Percentiles rank a stretch among this genome's conserved stretches.
Evolutionary conservation across 2,329 filamentous ascomycete genomes (phyloP).

Genomic region (Aspergillus phoenicis): DNA sequence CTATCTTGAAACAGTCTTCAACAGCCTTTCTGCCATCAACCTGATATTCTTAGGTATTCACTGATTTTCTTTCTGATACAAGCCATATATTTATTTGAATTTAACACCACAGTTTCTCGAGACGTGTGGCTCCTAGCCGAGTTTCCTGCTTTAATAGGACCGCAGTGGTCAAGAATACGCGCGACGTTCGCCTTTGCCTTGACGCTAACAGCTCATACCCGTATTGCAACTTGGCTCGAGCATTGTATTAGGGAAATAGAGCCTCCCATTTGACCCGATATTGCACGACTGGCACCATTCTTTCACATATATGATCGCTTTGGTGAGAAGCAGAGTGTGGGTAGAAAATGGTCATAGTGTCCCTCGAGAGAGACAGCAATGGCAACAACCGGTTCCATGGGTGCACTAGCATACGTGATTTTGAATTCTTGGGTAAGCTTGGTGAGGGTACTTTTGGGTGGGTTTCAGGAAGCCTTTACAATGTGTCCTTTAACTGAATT

Average conservation of each 20-base stretch:
- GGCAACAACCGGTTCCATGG: conserved; percentile 70
- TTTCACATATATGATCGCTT: neutral
- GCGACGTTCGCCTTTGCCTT: neutral
- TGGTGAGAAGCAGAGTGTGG: neutral
- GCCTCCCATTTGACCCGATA: neutral
- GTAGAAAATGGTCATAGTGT: conserved; percentile 38
- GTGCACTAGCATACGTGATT: conserved; percentile 64
- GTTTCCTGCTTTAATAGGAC: neutral
- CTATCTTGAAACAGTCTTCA: neutral
- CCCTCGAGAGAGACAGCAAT: conserved; percentile 50
- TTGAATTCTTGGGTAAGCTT: conserved; percentile 57
- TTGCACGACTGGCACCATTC: neutral
- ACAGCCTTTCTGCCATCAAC: neutral
- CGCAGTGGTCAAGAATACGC: neutral
- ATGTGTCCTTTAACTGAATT: conserved; percentile 15
- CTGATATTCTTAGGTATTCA: neutral
- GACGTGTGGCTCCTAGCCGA: neutral
- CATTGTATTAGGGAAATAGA: neutral
- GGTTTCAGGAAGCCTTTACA: conserved; percentile 29
- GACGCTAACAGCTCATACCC: neutral
- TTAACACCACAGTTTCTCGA: neutral
- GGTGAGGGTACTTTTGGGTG: conserved; percentile 95
- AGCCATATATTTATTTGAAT: neutral
- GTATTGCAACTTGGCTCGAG: neutral
- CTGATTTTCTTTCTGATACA: neutral